These are phyloP conservation scores for Kluyveromyces siamensis DNA, from an alignment of 805 yeast genomes.

Conservation along the genomic window DNA sequence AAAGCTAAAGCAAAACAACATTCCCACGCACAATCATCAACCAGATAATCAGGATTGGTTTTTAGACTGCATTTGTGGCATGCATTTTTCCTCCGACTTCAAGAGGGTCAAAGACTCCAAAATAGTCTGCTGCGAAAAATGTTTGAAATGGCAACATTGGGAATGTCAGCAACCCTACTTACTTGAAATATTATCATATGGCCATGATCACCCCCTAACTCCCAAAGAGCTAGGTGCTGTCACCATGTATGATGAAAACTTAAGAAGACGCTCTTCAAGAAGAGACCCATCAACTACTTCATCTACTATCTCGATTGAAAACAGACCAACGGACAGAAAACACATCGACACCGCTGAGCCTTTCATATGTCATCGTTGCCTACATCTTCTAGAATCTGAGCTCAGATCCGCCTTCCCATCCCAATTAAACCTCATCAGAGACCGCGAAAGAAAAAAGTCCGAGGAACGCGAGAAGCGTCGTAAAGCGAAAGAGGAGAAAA, in stretches of 20 bases:
- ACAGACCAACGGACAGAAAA: slow-evolving; percentile 12
- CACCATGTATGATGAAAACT: slow-evolving; percentile 5
- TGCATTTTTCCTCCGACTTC: slow-evolving; percentile 3
- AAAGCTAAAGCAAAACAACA: slow-evolving; percentile 12
- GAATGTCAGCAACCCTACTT: slow-evolving; percentile 17
- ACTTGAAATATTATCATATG: slow-evolving; percentile 10
- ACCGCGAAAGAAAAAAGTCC: slow-evolving; percentile 16
- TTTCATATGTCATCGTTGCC: slow-evolving; percentile 21
- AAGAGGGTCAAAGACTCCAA: slow-evolving; percentile 12
- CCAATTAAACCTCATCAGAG: slow-evolving; percentile 17
- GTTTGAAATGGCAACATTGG: slow-evolving; percentile 29
- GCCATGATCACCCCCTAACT: slow-evolving; percentile 1
- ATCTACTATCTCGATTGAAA: neutral
- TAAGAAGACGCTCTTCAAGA: slow-evolving; percentile 4
- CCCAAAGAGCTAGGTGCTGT: slow-evolving; percentile 3
- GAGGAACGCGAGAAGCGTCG: slow-evolving; percentile 24
- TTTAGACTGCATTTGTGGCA: slow-evolving; percentile 23
- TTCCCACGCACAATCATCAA: slow-evolving; percentile 9
- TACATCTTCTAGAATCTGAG: slow-evolving; percentile 15
- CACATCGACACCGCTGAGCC: slow-evolving; percentile 14
- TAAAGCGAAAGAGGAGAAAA: slow-evolving; percentile 15
- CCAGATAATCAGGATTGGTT: slow-evolving; percentile 23
- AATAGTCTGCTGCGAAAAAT: slow-evolving; percentile 25
- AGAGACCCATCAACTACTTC: slow-evolving; percentile 1
- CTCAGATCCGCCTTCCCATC: slow-evolving; percentile 16